A percentile compares a stretch with the other conserved stretches of the same genome.
phyloP scores from a whole-genome alignment of 345 rosid genomes.

The Streptanthus diversifolius region DNA sequence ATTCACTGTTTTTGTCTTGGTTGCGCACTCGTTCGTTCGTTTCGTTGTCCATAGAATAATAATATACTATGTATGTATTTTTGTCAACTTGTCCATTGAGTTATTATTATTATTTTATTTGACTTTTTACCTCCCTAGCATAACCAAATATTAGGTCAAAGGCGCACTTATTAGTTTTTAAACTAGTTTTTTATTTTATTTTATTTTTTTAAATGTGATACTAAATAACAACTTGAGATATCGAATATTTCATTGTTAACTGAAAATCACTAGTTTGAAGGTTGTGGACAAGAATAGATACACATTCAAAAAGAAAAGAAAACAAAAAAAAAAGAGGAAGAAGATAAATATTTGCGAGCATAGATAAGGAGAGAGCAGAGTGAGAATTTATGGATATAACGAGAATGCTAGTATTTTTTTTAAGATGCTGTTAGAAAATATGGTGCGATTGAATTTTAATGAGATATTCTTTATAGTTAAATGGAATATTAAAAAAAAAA shows the following conservation, averaged over 20 bases:
- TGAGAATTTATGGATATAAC: neutral
- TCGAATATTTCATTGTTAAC: constrained; percentile 19
- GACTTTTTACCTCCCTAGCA: constrained; percentile 11
- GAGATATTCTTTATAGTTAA: neutral
- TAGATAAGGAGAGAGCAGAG: neutral
- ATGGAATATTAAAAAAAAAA: neutral
- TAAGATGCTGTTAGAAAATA: neutral
- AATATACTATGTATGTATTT: neutral
- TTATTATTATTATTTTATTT: neutral
- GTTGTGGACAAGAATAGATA: constrained; percentile 10
- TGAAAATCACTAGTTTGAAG: constrained; percentile 20
- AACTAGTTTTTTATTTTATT: too few species aligned
- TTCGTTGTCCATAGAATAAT: neutral
- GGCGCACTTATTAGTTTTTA: neutral
- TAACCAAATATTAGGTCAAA: constrained; percentile 20
- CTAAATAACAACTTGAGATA: neutral
- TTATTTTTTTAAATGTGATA: too few species aligned
- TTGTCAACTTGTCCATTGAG: constrained; percentile 9
- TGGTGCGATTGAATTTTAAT: neutral
- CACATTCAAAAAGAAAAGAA: neutral
- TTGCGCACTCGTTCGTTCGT: constrained; percentile 1
- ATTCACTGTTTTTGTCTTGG: constrained; percentile 14
- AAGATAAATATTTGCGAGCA: neutral
- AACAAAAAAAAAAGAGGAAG: neutral
- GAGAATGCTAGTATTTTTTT: constrained; percentile 1